Base-by-base conservation (phyloP, 176 grass and related monocot genomes). In the Oryza punctata region DNA sequence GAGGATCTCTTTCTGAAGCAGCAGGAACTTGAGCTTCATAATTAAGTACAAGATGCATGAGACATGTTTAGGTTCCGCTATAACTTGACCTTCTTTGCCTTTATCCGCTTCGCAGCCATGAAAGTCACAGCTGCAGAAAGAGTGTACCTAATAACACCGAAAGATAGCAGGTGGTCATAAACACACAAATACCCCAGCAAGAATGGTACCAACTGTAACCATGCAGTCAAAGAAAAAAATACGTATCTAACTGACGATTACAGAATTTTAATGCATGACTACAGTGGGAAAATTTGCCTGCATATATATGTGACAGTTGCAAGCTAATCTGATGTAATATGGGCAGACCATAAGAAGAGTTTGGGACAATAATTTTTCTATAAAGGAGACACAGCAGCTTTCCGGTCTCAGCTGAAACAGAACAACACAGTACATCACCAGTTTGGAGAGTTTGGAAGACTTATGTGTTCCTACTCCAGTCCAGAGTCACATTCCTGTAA, bases 81-180 rank as follows among this genome's bases (percentile, higher is more conserved):
- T 47, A 89, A 18, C 63, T 49, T 88, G 76, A 94, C 61, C 32
- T 90, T 99, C 74, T 94, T 99, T 37, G 78, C 70, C 76, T 81
- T 96, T 84, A 99, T 94, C 41, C 91, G 78, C 81, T 87, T 91
- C 32, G 68, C 16, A 29, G 96, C 93, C 93, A 99, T 96, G 69
- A 75, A 96, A 26, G 93, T 92, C 65, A 99, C 96, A 78, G 96
- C 96, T 74, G 85, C 96, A 73, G 96, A 94, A 66, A 99, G 93
- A 83, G 93, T 90, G 75, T 99, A 96, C 96, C 93, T 99, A 61
- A 82, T 38, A 79, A 89, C 37, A 82, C 14, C 71, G 77, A 85
- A 77, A 68, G 21, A 76, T 47, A 75, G 60, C 26, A 74, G 76
- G 12, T 61, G 37, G 63, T 64, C 65, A 77, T 76, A 59, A 60